phyloP scores from a whole-genome alignment of 305 asterid species.

The Fraxinus nigra region DNA sequence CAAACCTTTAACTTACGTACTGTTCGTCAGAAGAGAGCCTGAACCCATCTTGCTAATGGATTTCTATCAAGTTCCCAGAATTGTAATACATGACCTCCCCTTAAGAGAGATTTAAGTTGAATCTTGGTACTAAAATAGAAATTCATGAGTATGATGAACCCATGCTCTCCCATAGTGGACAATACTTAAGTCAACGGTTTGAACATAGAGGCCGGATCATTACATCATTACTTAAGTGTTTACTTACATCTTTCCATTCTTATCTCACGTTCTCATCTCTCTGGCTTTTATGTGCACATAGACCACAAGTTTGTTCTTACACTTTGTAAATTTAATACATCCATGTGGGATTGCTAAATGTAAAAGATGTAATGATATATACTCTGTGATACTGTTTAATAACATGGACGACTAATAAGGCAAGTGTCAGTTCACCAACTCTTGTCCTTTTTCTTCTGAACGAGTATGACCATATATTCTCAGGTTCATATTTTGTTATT shows the following conservation, averaged over 20 bases:
- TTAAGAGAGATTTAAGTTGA: too few relatives aligned
- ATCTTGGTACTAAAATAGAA: too few relatives aligned
- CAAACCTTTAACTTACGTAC: too few relatives aligned
- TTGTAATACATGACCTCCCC: too few relatives aligned
- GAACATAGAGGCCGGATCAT: too few relatives aligned
- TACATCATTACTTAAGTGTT: not conserved
- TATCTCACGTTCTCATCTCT: not conserved
- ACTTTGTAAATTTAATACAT: not conserved
- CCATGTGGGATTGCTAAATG: not conserved
- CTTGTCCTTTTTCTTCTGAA: slow-evolving; percentile 5
- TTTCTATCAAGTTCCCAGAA: too few relatives aligned
- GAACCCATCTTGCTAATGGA: too few relatives aligned
- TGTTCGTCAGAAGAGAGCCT: too few relatives aligned
- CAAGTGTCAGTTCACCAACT: not conserved
- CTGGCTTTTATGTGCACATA: not conserved
- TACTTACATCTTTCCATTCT: not conserved
- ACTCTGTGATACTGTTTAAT: not conserved
- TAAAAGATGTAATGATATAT: not conserved
- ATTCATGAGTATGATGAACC: too few relatives aligned
- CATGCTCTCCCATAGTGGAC: too few relatives aligned
- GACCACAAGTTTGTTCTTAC: not conserved
- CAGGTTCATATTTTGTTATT: slow-evolving; percentile 15
- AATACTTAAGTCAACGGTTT: too few relatives aligned
- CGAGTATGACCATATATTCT: slow-evolving; percentile 27
- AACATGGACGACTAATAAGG: not conserved